Evolutionary conservation across 2,329 filamentous ascomycete species (phyloP), one percentile per base, ranked within the genome.

Genomic region (Thielaviopsis musarum): DNA sequence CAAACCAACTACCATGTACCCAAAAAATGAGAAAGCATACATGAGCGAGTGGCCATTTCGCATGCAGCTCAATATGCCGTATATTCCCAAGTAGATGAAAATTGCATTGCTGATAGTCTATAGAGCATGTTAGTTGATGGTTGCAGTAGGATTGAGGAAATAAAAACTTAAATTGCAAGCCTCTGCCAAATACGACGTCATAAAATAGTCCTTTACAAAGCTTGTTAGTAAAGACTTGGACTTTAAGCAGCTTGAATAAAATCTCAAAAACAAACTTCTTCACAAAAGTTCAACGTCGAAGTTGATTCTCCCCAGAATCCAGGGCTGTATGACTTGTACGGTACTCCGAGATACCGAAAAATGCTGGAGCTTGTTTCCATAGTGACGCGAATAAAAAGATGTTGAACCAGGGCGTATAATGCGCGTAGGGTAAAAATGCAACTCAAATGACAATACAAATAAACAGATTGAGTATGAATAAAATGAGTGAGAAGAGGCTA

Each of bases 31-130:
- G 2, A 94, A 73, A 56, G 86, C 68, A 71, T 94, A 95, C 61
- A 95, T 84, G 15, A 71, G 73, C 59, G 89, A 86, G 70, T 95
- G 88, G 17, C 77, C 76, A 70, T 94, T 77, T 63, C 76, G 77
- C 48, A 85, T 67, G 69, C 88, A 94, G 69, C 83, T 89, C 59
- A 75, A 73, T 63, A 93, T 81, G 24, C 91, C 91, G 67, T 84
- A 85, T 64, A 81, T 72, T 7, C 88, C 88, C 21, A 95, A 78
- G 69, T 78, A 87, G 65, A 95, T 76, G 70, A 95, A 95, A 24
- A 93, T 73, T 2, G 87, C 69, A 69, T 95, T 95, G 38, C 89
- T 95, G 34, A 91, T 66, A 3, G 88, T 87, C 71, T 87, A 28
- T 28, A 34, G 10, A 34, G 10, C n/a, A 15, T 28, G 7, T 34